phyloP scores from a whole-genome alignment of 176 grass and related monocot genomes.

The Oryza glumipatula region DNA sequence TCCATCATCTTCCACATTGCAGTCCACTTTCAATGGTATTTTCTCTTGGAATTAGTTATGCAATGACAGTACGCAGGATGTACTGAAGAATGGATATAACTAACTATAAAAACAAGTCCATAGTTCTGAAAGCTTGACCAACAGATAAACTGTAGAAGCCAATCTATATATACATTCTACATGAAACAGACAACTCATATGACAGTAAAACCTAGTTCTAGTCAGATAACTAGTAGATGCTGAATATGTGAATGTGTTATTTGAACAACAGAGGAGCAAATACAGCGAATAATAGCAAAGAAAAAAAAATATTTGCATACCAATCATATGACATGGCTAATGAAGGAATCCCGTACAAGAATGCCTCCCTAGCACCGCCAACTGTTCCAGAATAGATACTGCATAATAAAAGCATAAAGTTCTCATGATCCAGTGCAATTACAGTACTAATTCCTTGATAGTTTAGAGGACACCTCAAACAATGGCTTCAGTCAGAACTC shows the following conservation, averaged over 20 bases:
- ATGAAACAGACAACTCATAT: slow-evolving; percentile 7
- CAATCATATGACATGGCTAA: slow-evolving; percentile 92
- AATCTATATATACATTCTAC: background rate
- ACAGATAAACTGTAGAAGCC: background rate
- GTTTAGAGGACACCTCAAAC: background rate
- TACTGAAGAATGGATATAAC: background rate
- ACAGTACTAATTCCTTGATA: slow-evolving; percentile 11
- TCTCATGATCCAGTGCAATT: slow-evolving; percentile 1
- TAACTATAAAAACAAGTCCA: background rate
- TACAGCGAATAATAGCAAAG: background rate
- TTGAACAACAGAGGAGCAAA: background rate
- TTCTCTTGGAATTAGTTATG: background rate
- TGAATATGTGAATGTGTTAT: background rate
- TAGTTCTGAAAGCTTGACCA: background rate
- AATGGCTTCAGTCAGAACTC: background rate
- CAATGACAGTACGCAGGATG: background rate
- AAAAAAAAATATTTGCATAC: slow-evolving; percentile 45
- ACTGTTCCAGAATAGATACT: slow-evolving; percentile 97
- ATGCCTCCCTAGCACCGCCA: slow-evolving; percentile 93
- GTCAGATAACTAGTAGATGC: background rate
- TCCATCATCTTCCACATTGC: background rate
- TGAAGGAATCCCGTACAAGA: slow-evolving; percentile 79
- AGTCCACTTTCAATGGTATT: background rate
- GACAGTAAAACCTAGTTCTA: background rate
- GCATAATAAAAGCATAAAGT: slow-evolving; percentile 49